Base-by-base conservation (phyloP, 352 stramenopile genomes). In the Halophytophthora batemanensis region DNA sequence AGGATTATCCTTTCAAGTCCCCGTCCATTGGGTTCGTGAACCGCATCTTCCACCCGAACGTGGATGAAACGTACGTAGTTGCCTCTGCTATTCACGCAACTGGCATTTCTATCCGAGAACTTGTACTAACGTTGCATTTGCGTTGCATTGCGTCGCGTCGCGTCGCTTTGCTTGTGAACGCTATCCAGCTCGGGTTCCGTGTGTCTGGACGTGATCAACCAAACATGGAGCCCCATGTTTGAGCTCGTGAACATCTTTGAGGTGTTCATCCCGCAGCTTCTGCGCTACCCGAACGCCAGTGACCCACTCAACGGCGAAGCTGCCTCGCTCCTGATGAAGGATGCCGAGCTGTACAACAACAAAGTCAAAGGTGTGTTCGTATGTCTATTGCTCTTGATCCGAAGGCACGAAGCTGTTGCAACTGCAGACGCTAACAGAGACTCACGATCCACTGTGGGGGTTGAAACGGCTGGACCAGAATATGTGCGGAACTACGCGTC, bases 181-280 rank as follows among this genome's bases (percentile, higher is more conserved):
- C 15, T 18, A 14, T 13, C 6, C 50, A 93, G 84, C 53, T 96
- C 87, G 11, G 90, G 90, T 21, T 97, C 90, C 12, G 88, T 97
- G 17, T 97, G 90, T 50, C 61, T 97, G 53, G 90, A 97, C 50
- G 90, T 97, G 39, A 97, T 97, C 63, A 97, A 97, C 69, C 89
- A 97, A 61, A 97, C 90, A 10, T 97, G 90, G 90, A 97, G 86
- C 48, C 90, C 90, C 15, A 95, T 97, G 84, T 97, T 96, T 47
- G 90, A 97, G 39, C 61, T 97, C 15, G 61, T 97, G 22, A 97
- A 97, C 64, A 90, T 97, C 51, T 97, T 97, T 54, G 90, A 96
- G 56, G 64, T 96, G 46, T 97, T 97, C 72, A 86, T 97, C 50
- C 90, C 90, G 35, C 90, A 97, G 80, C 62, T 97, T 15, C 78